phyloP scores from a whole-genome alignment of 768 basidiomycete genomes.

The Glaciozyma antarctica region DNA sequence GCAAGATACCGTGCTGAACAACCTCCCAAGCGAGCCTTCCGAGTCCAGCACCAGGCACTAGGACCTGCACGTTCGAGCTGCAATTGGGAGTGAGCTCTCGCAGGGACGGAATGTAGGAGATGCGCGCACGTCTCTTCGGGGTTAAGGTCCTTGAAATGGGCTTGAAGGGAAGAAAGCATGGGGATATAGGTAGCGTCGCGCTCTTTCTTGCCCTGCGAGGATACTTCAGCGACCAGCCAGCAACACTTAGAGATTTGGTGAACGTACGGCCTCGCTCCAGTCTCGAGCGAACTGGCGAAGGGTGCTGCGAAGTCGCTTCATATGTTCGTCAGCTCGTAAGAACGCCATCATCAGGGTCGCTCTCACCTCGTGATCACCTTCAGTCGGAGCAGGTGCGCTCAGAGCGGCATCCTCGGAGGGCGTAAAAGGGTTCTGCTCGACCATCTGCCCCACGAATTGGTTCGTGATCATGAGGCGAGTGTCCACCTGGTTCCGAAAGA shows the following conservation, averaged over 20 bases:
- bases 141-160: slow-evolving; percentile 54
- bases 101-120: slow-evolving; percentile 5
- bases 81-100: neutral
- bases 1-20: slow-evolving; percentile 58
- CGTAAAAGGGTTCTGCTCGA: slow-evolving; percentile 16
- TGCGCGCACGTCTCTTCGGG: slow-evolving; percentile 47
- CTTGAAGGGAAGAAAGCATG: slow-evolving; percentile 62
- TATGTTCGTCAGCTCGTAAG: slow-evolving; percentile 36
- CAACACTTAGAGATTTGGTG: neutral
- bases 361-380: slow-evolving; percentile 24
- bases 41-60: slow-evolving; percentile 83
- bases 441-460: slow-evolving; percentile 3
- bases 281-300: slow-evolving; percentile 87
- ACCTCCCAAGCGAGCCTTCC: slow-evolving; percentile 82
- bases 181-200: slow-evolving; percentile 71
- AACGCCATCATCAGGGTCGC: neutral
- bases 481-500: slow-evolving; percentile 3
- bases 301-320: slow-evolving; percentile 85
- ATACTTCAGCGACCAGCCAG: neutral
- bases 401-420: slow-evolving; percentile 7
- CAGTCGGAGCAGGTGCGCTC: slow-evolving; percentile 17
- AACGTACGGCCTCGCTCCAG: slow-evolving; percentile 70
- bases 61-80: slow-evolving; percentile 56
- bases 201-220: slow-evolving; percentile 59
- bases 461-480: slow-evolving; percentile 14